Conservation (phyloP, 2,329 filamentous ascomycete genomes). For the Biscogniauxia sp. region DNA sequence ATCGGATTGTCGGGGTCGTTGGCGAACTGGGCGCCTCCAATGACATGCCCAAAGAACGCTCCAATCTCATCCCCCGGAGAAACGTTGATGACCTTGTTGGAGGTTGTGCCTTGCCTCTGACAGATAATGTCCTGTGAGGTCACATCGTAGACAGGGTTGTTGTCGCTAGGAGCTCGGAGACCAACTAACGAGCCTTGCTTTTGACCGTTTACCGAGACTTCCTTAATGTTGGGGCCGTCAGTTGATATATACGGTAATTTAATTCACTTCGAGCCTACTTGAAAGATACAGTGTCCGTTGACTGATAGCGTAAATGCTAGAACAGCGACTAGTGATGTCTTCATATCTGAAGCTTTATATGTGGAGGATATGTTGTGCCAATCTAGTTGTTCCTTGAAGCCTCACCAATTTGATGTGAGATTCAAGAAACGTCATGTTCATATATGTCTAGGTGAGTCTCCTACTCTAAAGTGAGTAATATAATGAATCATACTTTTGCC, state of each 20-base stretch:
- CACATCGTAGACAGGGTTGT: conserved; percentile 52
- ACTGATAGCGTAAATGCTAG: conserved; percentile 36
- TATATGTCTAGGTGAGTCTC: neutral
- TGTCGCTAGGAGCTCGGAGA: conserved; percentile 48
- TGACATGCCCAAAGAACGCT: conserved; percentile 51
- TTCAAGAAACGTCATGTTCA: neutral
- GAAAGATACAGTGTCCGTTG: conserved; percentile 43
- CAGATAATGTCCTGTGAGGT: conserved; percentile 49
- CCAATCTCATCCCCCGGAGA: conserved; percentile 51
- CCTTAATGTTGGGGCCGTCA: conserved; percentile 29
- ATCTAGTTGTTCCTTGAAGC: neutral
- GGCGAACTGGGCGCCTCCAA: conserved; percentile 50
- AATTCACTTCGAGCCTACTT: conserved; percentile 27
- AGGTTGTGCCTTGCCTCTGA: conserved; percentile 43
- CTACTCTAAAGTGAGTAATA: neutral
- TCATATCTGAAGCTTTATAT: conserved; percentile 9
- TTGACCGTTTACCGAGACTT: conserved; percentile 46
- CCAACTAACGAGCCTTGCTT: conserved; percentile 43
- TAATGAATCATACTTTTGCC: neutral
- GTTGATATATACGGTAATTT: neutral
- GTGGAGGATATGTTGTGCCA: neutral
- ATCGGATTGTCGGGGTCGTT: conserved; percentile 53
- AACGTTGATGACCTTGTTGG: conserved; percentile 44
- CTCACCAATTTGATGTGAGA: neutral
- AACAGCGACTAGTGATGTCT: conserved; percentile 34